These are phyloP conservation scores for Gynandropsis gynandra DNA, from an alignment of 345 rosid species.

Conservation along the genomic window DNA sequence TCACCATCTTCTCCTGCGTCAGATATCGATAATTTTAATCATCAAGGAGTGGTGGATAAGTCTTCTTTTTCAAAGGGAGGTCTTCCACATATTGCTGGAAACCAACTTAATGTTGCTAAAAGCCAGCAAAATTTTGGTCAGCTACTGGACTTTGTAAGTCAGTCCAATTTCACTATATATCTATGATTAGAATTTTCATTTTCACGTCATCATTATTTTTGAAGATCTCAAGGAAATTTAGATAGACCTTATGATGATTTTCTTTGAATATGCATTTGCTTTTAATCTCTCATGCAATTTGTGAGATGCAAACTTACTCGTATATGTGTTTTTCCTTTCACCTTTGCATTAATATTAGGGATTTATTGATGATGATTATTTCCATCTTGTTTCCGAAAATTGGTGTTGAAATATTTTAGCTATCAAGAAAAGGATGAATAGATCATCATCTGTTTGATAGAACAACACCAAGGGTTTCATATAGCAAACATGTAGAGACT, in stretches of 20 bases:
- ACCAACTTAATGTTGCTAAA: conserved; percentile 35
- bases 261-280: conserved; percentile 1
- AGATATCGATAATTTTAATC: conserved; percentile 66
- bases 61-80: conserved; percentile 38
- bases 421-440: background rate
- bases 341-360: background rate
- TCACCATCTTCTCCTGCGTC: conserved; percentile 90
- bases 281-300: conserved; percentile 4
- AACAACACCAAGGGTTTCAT: conserved; percentile 8
- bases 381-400: background rate
- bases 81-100: conserved; percentile 43
- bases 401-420: background rate
- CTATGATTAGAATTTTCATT: conserved; percentile 1
- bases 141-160: conserved; percentile 68
- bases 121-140: conserved; percentile 39
- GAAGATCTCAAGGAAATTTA: background rate
- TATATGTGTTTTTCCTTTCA: background rate
- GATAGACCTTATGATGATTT: background rate
- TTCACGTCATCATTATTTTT: conserved; percentile 6
- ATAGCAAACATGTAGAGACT: conserved; percentile 4
- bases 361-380: background rate
- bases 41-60: conserved; percentile 47
- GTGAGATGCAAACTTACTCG: too few relatives aligned
- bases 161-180: conserved; percentile 4
- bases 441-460: too few relatives aligned